Percentiles rank a stretch among this genome's conserved stretches.
Conservation (phyloP, 352 stramenopile species). For the Thraustochytrium sp. region DNA sequence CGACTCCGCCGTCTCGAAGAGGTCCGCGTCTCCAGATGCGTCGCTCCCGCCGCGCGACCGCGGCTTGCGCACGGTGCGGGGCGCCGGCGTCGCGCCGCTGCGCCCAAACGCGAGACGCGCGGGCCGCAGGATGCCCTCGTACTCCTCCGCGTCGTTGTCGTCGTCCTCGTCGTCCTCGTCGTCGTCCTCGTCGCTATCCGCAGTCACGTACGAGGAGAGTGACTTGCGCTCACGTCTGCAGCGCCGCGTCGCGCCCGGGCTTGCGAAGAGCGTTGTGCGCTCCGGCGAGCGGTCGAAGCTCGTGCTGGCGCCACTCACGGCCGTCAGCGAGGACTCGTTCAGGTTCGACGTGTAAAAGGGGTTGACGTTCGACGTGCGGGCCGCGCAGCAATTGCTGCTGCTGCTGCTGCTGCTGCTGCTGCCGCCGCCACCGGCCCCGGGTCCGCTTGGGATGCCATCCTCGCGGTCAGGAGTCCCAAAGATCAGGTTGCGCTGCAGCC, state of each 20-base stretch:
- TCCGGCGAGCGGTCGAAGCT: too few relatives aligned
- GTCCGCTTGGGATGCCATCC: not conserved
- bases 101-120: not conserved
- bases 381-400: not conserved
- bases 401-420: not conserved
- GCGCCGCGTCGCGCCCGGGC: not conserved
- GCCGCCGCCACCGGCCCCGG: not conserved
- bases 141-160: not conserved
- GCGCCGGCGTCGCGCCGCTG: not conserved
- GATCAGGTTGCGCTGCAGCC: not conserved
- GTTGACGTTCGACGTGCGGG: not conserved
- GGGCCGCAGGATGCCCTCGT: too few relatives aligned
- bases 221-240: not conserved
- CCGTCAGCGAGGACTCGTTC: not conserved
- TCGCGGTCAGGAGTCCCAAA: not conserved
- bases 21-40: not conserved
- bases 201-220: not conserved
- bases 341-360: not conserved
- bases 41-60: not conserved
- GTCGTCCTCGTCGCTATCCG: not conserved
- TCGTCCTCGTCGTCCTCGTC: not conserved
- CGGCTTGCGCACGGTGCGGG: not conserved
- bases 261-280: not conserved
- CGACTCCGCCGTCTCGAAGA: not conserved
- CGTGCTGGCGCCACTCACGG: not conserved